Percentiles rank a stretch among this genome's conserved stretches.
These are phyloP conservation scores for Aspergillus caelatus DNA, from an alignment of 2,329 filamentous ascomycete genomes.

Conservation along the genomic window DNA sequence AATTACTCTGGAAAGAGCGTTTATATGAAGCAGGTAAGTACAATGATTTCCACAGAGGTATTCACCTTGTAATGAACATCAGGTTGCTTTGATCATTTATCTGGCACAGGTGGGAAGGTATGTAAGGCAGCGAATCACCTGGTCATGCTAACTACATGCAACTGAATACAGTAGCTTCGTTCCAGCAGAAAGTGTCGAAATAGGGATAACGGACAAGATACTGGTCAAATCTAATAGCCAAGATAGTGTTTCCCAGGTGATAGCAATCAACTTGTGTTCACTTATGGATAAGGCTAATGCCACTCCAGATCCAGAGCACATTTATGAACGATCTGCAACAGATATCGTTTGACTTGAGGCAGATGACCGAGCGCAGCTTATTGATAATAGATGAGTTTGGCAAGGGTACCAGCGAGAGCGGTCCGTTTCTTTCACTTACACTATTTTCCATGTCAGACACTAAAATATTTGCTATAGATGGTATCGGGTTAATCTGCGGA, in stretches of 20 bases:
- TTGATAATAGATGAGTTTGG: slow-evolving; percentile 93
- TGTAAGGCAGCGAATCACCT: not conserved
- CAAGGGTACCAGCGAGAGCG: slow-evolving; percentile 65
- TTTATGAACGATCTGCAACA: slow-evolving; percentile 88
- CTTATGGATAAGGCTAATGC: not conserved
- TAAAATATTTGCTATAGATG: slow-evolving; percentile 48
- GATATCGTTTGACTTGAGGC: slow-evolving; percentile 72
- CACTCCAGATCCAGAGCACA: slow-evolving; percentile 58
- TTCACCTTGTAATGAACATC: slow-evolving; percentile 8
- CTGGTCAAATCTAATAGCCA: slow-evolving; percentile 80
- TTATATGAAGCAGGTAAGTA: slow-evolving; percentile 78
- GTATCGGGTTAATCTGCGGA: slow-evolving; percentile 65
- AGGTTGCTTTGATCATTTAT: slow-evolving; percentile 82
- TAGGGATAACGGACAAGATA: slow-evolving; percentile 92
- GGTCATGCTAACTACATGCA: not conserved
- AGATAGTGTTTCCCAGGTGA: slow-evolving; percentile 64
- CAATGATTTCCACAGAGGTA: not conserved
- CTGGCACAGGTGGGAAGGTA: slow-evolving; percentile 80
- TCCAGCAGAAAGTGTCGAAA: slow-evolving; percentile 72
- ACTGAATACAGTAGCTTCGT: slow-evolving; percentile 66
- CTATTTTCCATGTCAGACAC: not conserved
- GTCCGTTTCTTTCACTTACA: slow-evolving; percentile 27
- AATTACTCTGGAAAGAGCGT: slow-evolving; percentile 98
- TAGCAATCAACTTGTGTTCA: not conserved
- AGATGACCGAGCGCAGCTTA: slow-evolving; percentile 75